Evolutionary conservation across 306 rosid genomes (phyloP), one percentile per base, ranked within the genome.

Genomic region (Vigna unguiculata): DNA sequence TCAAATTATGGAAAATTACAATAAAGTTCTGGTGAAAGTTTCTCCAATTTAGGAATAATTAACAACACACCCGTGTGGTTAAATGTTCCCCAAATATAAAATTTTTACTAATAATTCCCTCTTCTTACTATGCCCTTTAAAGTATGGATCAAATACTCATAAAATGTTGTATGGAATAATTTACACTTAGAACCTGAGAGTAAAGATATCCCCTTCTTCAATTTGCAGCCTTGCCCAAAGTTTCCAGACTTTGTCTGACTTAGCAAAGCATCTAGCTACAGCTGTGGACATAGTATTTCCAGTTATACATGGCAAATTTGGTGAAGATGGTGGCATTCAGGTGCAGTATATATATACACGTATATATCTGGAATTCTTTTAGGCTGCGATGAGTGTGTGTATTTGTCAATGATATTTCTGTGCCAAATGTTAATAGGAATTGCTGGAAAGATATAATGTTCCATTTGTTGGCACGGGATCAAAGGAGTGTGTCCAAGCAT

Each of bases 261-360:
- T 94, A 30, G 96, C 95, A 1, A 87, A 86, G 58, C 97, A 92
- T 83, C 91, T 94, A n/a, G 85, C 92, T 80, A 85, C 79, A 70
- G 79, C 86, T 46, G 98, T 92, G 76, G 97, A 94, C 85, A 80
- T 90, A 78, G 98, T 89, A 40, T 94, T 94, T 86, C 97, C 97
- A 10, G 97, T 92, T 81, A 94, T 94, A 79, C 98, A 94, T 57
- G 98, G 98, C 77, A 82, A 82, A 64, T 94, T 90, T 83, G 97
- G 98, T 22, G 98, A 94, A 90, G 97, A 94, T 85, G 98, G 98
- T 52, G 91, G 89, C 72, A 85, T 94, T 87, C 98, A 94, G 98
- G 98, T 94, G 59, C 22, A 21, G 76, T 16, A 70, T 59, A 70
- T 59, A 54, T 54, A 11, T 1, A 11, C 9, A 3, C 4, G 0